A percentile compares a stretch with the other conserved stretches of the same genome.
These are phyloP conservation scores for Penicillium sp. DNA, from an alignment of 2,329 filamentous ascomycete species.

Conservation along the genomic window DNA sequence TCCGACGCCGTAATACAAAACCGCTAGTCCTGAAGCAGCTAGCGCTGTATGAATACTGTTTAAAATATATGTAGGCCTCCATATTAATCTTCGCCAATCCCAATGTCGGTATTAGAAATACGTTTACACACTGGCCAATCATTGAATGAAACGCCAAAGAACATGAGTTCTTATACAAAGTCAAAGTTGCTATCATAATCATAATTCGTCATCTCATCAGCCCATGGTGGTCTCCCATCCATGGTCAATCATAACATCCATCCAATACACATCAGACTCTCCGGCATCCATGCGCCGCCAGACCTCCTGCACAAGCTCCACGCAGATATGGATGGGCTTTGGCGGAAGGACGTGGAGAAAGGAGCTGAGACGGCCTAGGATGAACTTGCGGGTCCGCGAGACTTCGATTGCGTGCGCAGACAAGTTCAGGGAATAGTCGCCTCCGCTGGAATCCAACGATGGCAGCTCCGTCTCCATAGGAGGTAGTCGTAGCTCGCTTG, in stretches of 20 bases:
- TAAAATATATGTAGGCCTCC: no score
- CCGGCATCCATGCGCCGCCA: slow-evolving; percentile 51
- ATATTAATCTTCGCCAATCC: background rate
- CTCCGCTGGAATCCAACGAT: background rate
- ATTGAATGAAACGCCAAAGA: no score
- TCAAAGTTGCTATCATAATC: background rate
- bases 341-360: slow-evolving; percentile 47
- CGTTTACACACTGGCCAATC: background rate
- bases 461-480: slow-evolving; percentile 24
- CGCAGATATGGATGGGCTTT: slow-evolving; percentile 49
- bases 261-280: slow-evolving; percentile 48
- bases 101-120: background rate
- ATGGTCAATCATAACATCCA: slow-evolving; percentile 55
- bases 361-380: slow-evolving; percentile 47
- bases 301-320: slow-evolving; percentile 50
- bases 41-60: background rate
- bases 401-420: slow-evolving; percentile 44
- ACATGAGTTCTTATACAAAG: background rate
- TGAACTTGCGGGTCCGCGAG: slow-evolving; percentile 46
- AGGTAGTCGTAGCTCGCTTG: slow-evolving; percentile 49
- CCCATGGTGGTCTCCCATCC: slow-evolving; percentile 56
- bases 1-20: background rate
- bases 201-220: slow-evolving; percentile 17
- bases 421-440: slow-evolving; percentile 27
- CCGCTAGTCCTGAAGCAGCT: background rate